Evolutionary conservation across 2,329 filamentous ascomycete genomes (phyloP).

Genomic region (Seiridium cupressi): DNA sequence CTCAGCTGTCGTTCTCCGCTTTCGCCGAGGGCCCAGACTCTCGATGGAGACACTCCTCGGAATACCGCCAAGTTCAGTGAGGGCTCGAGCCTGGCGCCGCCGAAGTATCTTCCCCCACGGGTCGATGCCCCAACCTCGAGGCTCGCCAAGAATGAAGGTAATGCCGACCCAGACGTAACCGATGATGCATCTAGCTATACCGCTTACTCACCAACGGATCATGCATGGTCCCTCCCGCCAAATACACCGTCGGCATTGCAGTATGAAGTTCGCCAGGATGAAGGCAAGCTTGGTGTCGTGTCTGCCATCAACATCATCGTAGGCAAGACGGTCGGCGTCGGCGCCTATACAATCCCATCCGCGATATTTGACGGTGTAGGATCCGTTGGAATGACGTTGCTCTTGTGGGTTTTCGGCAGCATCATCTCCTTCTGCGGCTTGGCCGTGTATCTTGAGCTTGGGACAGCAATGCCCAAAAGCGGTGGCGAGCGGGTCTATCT

Average conservation of each 20-base stretch:
- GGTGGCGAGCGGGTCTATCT: constrained; percentile 55
- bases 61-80: constrained; percentile 12
- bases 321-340: constrained; percentile 37
- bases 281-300: constrained; percentile 31
- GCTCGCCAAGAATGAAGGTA: neutral
- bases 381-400: constrained; percentile 50
- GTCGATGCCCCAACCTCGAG: constrained; percentile 4
- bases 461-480: constrained; percentile 40
- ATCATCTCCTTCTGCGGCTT: constrained; percentile 43
- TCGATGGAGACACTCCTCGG: neutral
- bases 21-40: constrained; percentile 15
- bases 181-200: constrained; percentile 14
- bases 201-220: constrained; percentile 16
- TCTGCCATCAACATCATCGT: constrained; percentile 36
- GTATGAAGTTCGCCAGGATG: constrained; percentile 11
- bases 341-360: constrained; percentile 54
- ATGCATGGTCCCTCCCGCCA: constrained; percentile 19
- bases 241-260: constrained; percentile 14
- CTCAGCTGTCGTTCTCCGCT: constrained; percentile 30
- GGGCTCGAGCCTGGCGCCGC: constrained; percentile 16
- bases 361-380: constrained; percentile 55
- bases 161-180: neutral
- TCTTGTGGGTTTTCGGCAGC: constrained; percentile 53
- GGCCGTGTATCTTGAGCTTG: constrained; percentile 44
- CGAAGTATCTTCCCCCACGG: constrained; percentile 11